Evolutionary conservation across 306 rosid genomes (phyloP).

Genomic region (Rosa lucieae): DNA sequence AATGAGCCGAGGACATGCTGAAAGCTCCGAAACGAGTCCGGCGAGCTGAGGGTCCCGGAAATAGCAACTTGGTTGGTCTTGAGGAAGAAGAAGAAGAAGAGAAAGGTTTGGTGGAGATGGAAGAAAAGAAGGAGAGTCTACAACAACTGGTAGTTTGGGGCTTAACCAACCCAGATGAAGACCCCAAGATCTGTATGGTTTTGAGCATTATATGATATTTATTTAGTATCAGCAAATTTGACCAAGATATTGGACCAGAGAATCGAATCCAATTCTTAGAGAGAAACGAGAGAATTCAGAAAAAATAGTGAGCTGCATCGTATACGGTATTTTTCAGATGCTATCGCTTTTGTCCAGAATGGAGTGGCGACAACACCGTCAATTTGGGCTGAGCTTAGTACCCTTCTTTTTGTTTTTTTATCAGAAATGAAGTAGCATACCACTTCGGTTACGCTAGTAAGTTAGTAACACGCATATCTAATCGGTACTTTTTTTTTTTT

Average conservation of each 20-base stretch:
- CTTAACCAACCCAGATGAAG: constrained; percentile 50
- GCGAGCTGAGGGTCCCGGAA: constrained; percentile 27
- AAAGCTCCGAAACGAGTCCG: constrained; percentile 37
- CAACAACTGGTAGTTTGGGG: constrained; percentile 28
- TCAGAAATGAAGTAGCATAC: no score
- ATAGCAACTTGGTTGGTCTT: constrained; percentile 3
- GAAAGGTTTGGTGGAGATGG: constrained; percentile 35
- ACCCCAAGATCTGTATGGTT: constrained; percentile 52
- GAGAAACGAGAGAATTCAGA: neutral
- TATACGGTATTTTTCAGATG: neutral
- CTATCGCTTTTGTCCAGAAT: neutral
- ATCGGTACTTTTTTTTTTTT: no score
- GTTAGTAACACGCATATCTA: no score
- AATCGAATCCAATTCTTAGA: neutral
- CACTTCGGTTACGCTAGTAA: no score
- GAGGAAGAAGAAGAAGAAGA: constrained; percentile 24
- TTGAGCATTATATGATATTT: constrained; percentile 50
- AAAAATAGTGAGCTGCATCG: neutral
- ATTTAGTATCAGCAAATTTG: neutral
- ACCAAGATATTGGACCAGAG: neutral
- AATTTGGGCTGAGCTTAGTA: no score
- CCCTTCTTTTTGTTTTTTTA: no score
- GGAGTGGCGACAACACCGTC: neutral
- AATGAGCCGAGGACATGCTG: constrained; percentile 40
- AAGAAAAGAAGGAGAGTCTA: constrained; percentile 41